Conservation (phyloP, 495 filamentous ascomycete genomes). For the Aspergillus carlsbadensis region DNA sequence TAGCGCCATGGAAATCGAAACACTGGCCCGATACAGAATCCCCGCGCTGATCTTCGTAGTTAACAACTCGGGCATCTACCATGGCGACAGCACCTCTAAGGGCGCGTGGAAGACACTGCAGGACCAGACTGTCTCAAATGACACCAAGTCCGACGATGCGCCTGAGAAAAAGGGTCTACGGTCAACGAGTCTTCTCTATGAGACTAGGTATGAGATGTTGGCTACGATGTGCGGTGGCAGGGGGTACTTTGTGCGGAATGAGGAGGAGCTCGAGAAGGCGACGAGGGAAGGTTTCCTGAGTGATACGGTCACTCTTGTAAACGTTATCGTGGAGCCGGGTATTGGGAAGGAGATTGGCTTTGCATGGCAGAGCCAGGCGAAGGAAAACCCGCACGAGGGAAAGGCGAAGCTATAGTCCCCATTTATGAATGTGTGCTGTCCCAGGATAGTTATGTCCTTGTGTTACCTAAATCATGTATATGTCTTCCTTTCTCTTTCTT, state of each 20-base stretch:
- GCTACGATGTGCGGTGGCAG: conserved; percentile 57
- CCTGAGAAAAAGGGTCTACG: conserved; percentile 40
- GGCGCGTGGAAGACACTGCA: conserved; percentile 43
- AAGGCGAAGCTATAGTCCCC: conserved; percentile 18
- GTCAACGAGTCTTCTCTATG: conserved; percentile 56
- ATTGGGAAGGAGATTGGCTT: conserved; percentile 48
- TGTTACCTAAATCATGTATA: too few species aligned
- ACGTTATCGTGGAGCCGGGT: conserved; percentile 60
- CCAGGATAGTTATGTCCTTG: too few species aligned
- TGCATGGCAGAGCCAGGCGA: conserved; percentile 27
- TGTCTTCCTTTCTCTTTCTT: too few species aligned
- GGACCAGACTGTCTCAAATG: conserved; percentile 28
- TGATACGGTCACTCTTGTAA: conserved; percentile 50
- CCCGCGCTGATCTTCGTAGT: conserved; percentile 62
- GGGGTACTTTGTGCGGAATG: conserved; percentile 53
- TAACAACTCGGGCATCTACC: conserved; percentile 66
- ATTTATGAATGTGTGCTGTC: too few species aligned
- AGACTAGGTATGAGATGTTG: conserved; percentile 59
- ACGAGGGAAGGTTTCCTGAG: conserved; percentile 52
- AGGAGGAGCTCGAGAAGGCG: conserved; percentile 52
- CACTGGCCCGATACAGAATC: conserved; percentile 61
- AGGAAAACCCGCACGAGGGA: neutral
- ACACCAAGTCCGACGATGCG: conserved; percentile 34
- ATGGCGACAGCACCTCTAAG: conserved; percentile 47
- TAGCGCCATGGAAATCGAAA: conserved; percentile 63